Base-by-base conservation (phyloP, 2,329 filamentous ascomycete species). In the Akanthomyces uredinophilus region DNA sequence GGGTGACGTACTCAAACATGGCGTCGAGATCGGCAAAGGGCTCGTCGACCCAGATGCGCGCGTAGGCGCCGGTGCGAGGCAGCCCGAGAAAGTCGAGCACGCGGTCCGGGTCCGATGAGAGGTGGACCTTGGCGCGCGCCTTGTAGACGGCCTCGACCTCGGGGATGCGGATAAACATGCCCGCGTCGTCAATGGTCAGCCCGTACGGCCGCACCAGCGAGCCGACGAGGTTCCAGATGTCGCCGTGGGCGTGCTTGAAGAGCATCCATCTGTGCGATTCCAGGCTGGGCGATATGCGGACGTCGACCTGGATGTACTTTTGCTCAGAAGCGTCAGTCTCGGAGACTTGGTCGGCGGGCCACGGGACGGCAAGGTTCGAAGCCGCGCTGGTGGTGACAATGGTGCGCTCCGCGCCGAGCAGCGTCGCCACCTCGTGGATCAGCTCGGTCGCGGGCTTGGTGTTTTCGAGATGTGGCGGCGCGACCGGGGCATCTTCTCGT, bases 191-290 rank as follows among this genome's bases (percentile, higher is more conserved):
- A 27, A 85, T 76, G 0, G 84, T 89, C 8, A 95, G 81, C 1
- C 90, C 90, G 41, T 85, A 82, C 0, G 81, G 82, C 0, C 87
- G 81, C 64, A 91, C 84, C 10, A 80, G 83, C 20, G 82, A 78
- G 5, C 89, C 88, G 0, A 94, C 70, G 10, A 86, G 70, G 63
- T 84, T 88, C 81, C 87, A 87, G 0, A 86, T 62, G 67, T 94
- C 90, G n/a, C 89, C 88, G 67, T 94, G 90, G 0, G 84, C 82
- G 44, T 88, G 80, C 66, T 85, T 85, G 74, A 92, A 92, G 4
- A 84, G 73, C 43, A 81, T 78, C 89, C 90, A 94, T 35, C 79
- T 77, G 65, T 83, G 79, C 59, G 73, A 67, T 16, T 74, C 69
- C 0, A 74, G 65, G 1, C 72, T 75, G 1, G 68, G 67, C 62